Base-by-base conservation (phyloP, 495 filamentous ascomycete species). In the Aspergillus bertholletiae region DNA sequence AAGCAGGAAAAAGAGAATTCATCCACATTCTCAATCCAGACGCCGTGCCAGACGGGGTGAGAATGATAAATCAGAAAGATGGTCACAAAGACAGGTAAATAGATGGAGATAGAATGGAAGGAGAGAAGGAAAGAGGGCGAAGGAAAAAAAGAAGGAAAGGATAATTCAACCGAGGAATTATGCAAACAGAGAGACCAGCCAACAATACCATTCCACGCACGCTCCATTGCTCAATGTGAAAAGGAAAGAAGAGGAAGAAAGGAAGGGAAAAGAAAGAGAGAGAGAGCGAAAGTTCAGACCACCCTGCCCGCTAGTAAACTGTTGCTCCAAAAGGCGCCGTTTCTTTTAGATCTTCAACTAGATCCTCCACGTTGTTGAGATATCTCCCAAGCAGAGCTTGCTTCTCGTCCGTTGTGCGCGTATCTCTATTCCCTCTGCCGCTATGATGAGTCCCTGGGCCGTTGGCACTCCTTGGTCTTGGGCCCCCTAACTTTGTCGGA, bases 301-400 rank as follows among this genome's bases (percentile, higher is more conserved):
- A 46, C 47, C 44, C 49, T 28, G 34, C 26, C 23, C 32, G 26
- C 52, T 57, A 78, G 54, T 74, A 75, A 32, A 78, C 74, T 21
- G 73, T 74, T 11, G 73, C 70, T 23, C 75, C 75, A 50, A 78
- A 78, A 20, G 75, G 75, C 37, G 75, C 85, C 49, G 86, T 90
- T 74, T 89, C 91, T 63, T 86, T 86, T 58, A 98, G 65, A 71
- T 98, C 94, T 66, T 89, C 87, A 21, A 98, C 87, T 60, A 98
- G 73, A 62, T 93, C 91, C 55, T 96, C 91, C 32, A 97, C 94
- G 59, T 92, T 96, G 56, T 81, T 88, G 51, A 98, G 71, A 70
- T 94, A 92, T 54, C 84, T 71, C 22, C 89, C 90, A 27, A 98
- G 76, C 58, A 92, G 67, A 39, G 76, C 78, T 74, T 96, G 92